Evolutionary conservation across 2,329 filamentous ascomycete genomes (phyloP), one percentile per base, ranked within the genome.

Genomic region (Epichloe glyceriae): DNA sequence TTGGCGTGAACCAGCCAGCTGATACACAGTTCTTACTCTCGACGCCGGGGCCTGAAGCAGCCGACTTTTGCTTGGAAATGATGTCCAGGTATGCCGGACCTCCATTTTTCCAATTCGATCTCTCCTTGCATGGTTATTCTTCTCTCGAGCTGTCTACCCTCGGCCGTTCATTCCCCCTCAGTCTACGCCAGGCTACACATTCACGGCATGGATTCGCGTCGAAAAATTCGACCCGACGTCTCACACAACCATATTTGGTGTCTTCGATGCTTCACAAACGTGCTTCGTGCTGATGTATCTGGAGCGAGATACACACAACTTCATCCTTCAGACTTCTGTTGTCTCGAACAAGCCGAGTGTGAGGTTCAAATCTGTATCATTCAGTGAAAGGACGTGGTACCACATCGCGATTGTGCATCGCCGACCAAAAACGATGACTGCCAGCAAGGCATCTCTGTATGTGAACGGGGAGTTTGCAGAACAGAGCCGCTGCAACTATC

Each of bases 291-390:
- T 98, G 58, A 83, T 89, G 53, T 98, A 98, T 62, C 75, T 98
- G 39, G 94, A 98, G 64, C 89, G 85, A 62, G 90, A 96, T 64
- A 95, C 88, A 2, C 86, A 80, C 54, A 93, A 95, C 67, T 86
- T 98, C 57, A 98, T 98, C 57, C 73, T 98, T 5, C 93, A 98
- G 68, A 97, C 94, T 7, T 96, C 93, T 17, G 86, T 97, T 54
- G 87, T 82, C 49, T 89, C 89, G 8, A 76, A 82, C 49, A 81
- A 86, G 52, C 91, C 93, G 3, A 97, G 91, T 66, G 87, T 98
- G 45, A 82, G 93, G 51, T 98, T 98, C 74, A 95, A 93, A 64
- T 85, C 85, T 2, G 79, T 83, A 11, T 72, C 76, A 0, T 97
- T 98, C 61, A 73, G 82, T 58, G 76, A 86, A 55, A 79, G 82